Evolutionary conservation across 2,329 filamentous ascomycete species (phyloP).

Genomic region (Hymenoscyphus fraxineus): DNA sequence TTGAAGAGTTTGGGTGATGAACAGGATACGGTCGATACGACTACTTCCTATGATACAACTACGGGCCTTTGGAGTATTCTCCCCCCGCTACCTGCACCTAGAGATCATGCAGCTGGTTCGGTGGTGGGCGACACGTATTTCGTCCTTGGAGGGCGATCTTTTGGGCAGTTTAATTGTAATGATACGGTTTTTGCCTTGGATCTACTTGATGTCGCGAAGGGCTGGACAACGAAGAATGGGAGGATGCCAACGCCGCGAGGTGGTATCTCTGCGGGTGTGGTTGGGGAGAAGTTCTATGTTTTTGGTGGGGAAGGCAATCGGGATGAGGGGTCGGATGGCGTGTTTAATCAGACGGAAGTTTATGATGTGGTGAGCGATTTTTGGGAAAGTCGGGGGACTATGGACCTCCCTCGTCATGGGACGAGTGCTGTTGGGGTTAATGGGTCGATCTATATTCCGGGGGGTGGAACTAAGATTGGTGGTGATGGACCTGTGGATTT

Average conservation of each 20-base stretch:
- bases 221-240: slow-evolving; percentile 26
- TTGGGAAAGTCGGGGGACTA: slow-evolving; percentile 28
- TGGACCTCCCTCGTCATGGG: slow-evolving; percentile 37
- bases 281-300: slow-evolving; percentile 34
- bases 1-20: slow-evolving; percentile 23
- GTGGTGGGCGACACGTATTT: slow-evolving; percentile 37
- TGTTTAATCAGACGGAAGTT: slow-evolving; percentile 34
- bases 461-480: slow-evolving; percentile 31
- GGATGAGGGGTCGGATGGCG: slow-evolving; percentile 17
- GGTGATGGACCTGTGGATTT: not conserved
- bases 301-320: slow-evolving; percentile 40
- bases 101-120: slow-evolving; percentile 36
- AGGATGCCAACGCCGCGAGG: slow-evolving; percentile 40
- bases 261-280: slow-evolving; percentile 29
- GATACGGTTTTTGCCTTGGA: slow-evolving; percentile 38
- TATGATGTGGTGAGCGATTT: slow-evolving; percentile 32
- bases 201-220: slow-evolving; percentile 19
- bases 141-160: slow-evolving; percentile 24
- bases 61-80: slow-evolving; percentile 31
- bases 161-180: slow-evolving; percentile 33
- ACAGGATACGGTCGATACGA: slow-evolving; percentile 4
- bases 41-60: slow-evolving; percentile 32
- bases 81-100: slow-evolving; percentile 34
- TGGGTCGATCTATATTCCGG: slow-evolving; percentile 35
- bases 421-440: slow-evolving; percentile 33